Percentiles rank a stretch among this genome's conserved stretches.
Evolutionary conservation across 139 green algal species (phyloP).

Genomic region (Micromonas pusilla): DNA sequence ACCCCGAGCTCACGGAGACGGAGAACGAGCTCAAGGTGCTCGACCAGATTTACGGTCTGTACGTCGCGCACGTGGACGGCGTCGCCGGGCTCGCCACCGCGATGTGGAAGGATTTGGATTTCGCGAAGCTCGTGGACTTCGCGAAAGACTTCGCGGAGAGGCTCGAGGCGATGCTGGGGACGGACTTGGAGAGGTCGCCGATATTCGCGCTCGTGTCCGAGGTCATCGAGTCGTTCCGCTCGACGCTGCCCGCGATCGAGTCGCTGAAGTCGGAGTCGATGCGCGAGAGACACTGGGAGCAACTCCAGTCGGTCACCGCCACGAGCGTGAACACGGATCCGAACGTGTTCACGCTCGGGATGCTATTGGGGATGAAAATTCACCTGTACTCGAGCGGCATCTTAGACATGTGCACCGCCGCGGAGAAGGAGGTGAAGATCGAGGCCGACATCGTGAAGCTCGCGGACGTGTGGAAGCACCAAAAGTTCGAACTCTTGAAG

Average conservation of each 20-base stretch:
- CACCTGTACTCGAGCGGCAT: constrained; percentile 65
- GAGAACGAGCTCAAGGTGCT: constrained; percentile 63
- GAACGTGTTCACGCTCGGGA: constrained; percentile 73
- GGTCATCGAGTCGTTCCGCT: constrained; percentile 65
- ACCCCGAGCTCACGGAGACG: constrained; percentile 56
- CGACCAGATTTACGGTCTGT: constrained; percentile 63
- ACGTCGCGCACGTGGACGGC: constrained; percentile 53
- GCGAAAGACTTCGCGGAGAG: constrained; percentile 51
- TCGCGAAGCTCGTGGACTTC: constrained; percentile 55
- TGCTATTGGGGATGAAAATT: constrained; percentile 71
- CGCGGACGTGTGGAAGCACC: constrained; percentile 65
- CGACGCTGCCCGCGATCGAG: constrained; percentile 74
- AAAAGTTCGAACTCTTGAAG: constrained; percentile 66
- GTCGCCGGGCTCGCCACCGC: constrained; percentile 54
- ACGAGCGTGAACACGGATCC: constrained; percentile 67
- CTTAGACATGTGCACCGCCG: constrained; percentile 56
- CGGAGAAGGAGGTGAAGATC: constrained; percentile 80
- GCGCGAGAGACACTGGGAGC: constrained; percentile 65
- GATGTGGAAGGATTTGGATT: constrained; percentile 75
- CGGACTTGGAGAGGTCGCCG: constrained; percentile 54
- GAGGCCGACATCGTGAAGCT: constrained; percentile 79
- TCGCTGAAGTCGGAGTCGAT: constrained; percentile 73
- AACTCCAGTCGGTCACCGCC: constrained; percentile 66
- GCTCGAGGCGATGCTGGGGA: constrained; percentile 48
- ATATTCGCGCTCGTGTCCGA: constrained; percentile 57